phyloP scores from a whole-genome alignment of 345 rosid genomes.

The Cardamine resedifolia region DNA sequence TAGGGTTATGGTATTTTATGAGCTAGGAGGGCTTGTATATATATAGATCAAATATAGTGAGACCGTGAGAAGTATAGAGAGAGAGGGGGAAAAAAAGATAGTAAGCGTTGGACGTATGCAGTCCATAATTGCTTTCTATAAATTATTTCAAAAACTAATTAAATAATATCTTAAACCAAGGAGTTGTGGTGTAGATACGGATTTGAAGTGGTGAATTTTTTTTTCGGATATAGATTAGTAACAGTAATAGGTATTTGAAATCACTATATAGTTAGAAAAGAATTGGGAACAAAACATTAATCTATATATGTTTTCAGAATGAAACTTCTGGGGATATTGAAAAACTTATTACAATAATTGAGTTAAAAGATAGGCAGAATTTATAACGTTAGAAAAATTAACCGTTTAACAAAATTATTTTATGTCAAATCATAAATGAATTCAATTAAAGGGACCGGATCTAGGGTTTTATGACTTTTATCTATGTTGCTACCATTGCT shows the following conservation, averaged over 20 bases:
- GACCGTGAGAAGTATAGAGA: slow-evolving; percentile 13
- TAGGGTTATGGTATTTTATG: slow-evolving; percentile 25
- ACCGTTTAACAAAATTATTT: not conserved
- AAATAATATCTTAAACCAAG: not conserved
- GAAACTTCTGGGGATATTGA: too few species aligned
- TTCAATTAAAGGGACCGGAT: slow-evolving; percentile 21
- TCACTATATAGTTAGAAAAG: not conserved
- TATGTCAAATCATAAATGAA: slow-evolving; percentile 25
- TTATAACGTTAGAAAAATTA: not conserved
- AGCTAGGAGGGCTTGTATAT: slow-evolving; percentile 26
- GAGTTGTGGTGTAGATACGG: not conserved
- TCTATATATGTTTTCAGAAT: not conserved
- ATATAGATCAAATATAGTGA: slow-evolving; percentile 23
- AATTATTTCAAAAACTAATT: not conserved
- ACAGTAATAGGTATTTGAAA: not conserved
- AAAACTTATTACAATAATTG: not conserved
- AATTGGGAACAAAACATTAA: not conserved
- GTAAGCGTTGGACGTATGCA: slow-evolving; percentile 9
- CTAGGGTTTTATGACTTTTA: slow-evolving; percentile 40
- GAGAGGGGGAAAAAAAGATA: not conserved
- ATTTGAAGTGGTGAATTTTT: not conserved
- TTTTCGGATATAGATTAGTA: not conserved
- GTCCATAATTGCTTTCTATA: slow-evolving; percentile 17
- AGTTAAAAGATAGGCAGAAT: not conserved
- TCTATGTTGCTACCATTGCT: slow-evolving; percentile 31